Base-by-base conservation (phyloP, 768 basidiomycete genomes). In the Amanita inopinata region DNA sequence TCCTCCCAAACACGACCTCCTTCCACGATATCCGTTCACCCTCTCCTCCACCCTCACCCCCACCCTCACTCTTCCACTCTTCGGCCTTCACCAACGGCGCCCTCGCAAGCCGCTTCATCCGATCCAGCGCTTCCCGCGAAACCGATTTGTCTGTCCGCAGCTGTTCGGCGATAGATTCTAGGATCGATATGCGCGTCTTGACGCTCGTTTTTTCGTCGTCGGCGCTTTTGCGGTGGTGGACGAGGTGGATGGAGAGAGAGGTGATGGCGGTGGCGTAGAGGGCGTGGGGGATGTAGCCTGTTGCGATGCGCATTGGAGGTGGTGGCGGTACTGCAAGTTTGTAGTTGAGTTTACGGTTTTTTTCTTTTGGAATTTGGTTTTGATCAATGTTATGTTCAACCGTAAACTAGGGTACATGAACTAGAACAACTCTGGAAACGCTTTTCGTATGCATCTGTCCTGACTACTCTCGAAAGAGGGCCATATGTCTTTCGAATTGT, bases 211-310 rank as follows among this genome's bases (percentile, higher is more conserved):
- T 70, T 45, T 82, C 76, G 32, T 75, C 75, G 34, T 67, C 70
- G 25, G 66, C 62, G 0, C 53, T 51, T 37, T 66, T 71, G 46
- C 76, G 68, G 40, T 74, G 69, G 53, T 61, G 67, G 28, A 83
- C 67, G 19, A 82, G 63, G 58, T 86, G 81, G 44, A 82, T 76
- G 20, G 80, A 75, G 46, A 83, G 56, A 17, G 82, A 82, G 35
- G 73, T 76, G 51, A 83, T 64, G 6, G 78, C 80, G 34, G 78
- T 61, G 23, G 80, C 74, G 57, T 75, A 84, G 48, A 83, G 40
- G 40, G 80, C 62, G 51, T 84, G 80, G 20, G 77, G 79, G 45
- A 80, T 54, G 61, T 83, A 83, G 5, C 56, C 8, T 4, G 35
- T 31, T 6, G 43, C 43, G 18, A 44, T 15, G 12, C 43, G 43